These are phyloP conservation scores for Blastosporella zonata DNA, from an alignment of 1,284 basidiomycete genomes.

Conservation along the genomic window DNA sequence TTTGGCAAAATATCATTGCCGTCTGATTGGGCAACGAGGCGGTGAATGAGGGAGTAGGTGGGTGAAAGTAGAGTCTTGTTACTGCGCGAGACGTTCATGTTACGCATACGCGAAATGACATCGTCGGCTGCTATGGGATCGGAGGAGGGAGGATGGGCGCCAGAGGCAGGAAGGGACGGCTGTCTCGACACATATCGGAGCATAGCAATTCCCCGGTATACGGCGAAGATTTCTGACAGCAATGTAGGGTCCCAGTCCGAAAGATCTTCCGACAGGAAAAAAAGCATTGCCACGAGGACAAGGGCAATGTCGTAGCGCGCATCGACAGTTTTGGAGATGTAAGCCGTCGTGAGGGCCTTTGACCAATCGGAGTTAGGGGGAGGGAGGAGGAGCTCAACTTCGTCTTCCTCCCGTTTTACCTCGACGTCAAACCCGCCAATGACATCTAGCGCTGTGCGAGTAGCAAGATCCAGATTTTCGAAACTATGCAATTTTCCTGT, in stretches of 20 bases:
- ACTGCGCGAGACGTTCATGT: constrained; percentile 65
- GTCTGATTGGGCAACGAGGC: constrained; percentile 55
- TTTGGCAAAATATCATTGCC: constrained; percentile 45
- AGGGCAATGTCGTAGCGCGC: constrained; percentile 73
- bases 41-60: constrained; percentile 70
- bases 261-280: constrained; percentile 65
- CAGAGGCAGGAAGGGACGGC: constrained; percentile 45
- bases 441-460: constrained; percentile 57
- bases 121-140: constrained; percentile 53
- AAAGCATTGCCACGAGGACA: constrained; percentile 63
- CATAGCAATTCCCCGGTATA: constrained; percentile 73
- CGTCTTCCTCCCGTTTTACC: constrained; percentile 72
- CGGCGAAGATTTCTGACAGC: constrained; percentile 70
- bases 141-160: constrained; percentile 21
- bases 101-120: constrained; percentile 60
- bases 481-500: constrained; percentile 53
- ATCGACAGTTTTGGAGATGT: constrained; percentile 57
- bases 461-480: constrained; percentile 52
- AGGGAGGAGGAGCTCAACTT: constrained; percentile 53
- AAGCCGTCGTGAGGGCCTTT: constrained; percentile 57
- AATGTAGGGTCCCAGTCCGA: constrained; percentile 60
- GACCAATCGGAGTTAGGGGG: constrained; percentile 57
- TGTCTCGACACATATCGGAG: constrained; percentile 58
- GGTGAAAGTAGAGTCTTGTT: constrained; percentile 45
- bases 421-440: constrained; percentile 67